Evolutionary conservation across 2,329 filamentous ascomycete genomes (phyloP).

Genomic region (Fusarium keratoplasticum): DNA sequence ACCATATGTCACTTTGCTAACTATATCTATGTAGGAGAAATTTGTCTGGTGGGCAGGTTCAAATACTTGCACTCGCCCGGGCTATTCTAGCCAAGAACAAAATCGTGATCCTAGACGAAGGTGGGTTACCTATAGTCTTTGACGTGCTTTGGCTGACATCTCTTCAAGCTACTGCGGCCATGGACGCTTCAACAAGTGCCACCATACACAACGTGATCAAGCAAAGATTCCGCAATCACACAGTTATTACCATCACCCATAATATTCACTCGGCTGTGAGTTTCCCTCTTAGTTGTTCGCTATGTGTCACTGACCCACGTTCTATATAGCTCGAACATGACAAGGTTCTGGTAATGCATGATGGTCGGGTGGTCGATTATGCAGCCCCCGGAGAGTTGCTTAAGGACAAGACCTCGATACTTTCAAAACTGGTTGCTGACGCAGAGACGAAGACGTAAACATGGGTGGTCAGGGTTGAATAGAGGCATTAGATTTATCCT

Average conservation of each 20-base stretch:
- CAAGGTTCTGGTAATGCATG: neutral
- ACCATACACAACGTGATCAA: neutral
- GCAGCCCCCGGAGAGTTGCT: neutral
- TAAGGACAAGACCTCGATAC: neutral
- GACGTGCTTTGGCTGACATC: neutral
- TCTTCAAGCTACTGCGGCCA: neutral
- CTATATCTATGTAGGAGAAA: neutral
- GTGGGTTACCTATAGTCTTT: neutral
- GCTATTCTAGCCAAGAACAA: neutral
- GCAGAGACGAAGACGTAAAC: too few relatives aligned
- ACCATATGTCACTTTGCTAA: neutral
- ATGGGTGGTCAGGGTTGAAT: too few relatives aligned
- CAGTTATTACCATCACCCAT: neutral
- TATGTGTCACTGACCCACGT: neutral
- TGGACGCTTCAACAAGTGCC: neutral
- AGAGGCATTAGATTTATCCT: too few relatives aligned
- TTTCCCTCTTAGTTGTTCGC: neutral
- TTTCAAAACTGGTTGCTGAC: neutral
- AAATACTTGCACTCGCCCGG: neutral
- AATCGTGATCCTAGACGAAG: neutral
- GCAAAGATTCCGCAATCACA: neutral
- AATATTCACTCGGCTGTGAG: neutral
- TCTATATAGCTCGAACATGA: neutral
- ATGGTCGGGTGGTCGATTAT: neutral
- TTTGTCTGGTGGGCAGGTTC: neutral